Evolutionary conservation across 164 flowering plant species (phyloP).

Genomic region (Aristolochia fimbriata): DNA sequence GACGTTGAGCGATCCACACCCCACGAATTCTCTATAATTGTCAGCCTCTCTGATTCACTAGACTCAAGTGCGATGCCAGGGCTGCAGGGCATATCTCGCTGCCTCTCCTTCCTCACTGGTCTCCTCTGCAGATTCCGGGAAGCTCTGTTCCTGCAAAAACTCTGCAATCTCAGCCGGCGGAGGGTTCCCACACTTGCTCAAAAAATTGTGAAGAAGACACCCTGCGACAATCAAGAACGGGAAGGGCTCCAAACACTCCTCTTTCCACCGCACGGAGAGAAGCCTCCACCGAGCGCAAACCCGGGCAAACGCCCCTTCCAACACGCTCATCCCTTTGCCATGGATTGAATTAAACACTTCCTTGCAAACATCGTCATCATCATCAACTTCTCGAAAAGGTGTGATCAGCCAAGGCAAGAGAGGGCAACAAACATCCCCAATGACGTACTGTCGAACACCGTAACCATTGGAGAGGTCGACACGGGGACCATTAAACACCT

Average conservation of each 20-base stretch:
- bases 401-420: conserved; percentile 65
- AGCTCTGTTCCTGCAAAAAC: conserved; percentile 14
- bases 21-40: not conserved
- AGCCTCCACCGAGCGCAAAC: conserved; percentile 50
- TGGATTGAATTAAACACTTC: conserved; percentile 49
- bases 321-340: conserved; percentile 34
- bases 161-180: conserved; percentile 19
- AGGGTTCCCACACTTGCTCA: conserved; percentile 43
- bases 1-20: not conserved
- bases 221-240: conserved; percentile 51
- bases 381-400: conserved; percentile 25
- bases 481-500: conserved; percentile 38
- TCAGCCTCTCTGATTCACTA: conserved; percentile 22
- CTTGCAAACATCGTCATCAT: conserved; percentile 15
- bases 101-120: conserved; percentile 34
- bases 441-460: conserved; percentile 44
- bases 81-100: conserved; percentile 42
- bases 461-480: conserved; percentile 28
- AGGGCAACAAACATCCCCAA: conserved; percentile 70
- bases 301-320: conserved; percentile 39
- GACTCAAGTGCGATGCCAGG: conserved; percentile 52
- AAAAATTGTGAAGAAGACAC: conserved; percentile 72
- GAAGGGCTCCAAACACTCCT: conserved; percentile 38
- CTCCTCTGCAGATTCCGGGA: conserved; percentile 38
- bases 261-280: conserved; percentile 44